Base-by-base conservation (phyloP, 306 rosid genomes). In the Cucurbita ficifolia region DNA sequence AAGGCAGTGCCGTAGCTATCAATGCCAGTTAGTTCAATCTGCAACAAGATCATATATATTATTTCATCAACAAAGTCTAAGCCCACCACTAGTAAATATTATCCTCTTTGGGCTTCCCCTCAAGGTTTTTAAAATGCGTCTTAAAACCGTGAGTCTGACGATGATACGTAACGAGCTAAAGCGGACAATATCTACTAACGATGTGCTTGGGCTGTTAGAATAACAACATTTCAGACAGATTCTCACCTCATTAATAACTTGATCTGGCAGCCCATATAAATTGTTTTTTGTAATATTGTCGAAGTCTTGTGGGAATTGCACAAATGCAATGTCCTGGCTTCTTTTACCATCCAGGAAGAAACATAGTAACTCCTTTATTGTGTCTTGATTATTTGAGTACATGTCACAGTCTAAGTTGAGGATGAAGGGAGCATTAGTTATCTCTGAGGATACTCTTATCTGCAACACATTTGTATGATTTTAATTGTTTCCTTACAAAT, bases 371-470 rank as follows among this genome's bases (percentile, higher is more conserved):
- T 88, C 89, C 72, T 17, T 76, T 43, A 87, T 74, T 52, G 75
- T 74, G 29, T 86, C 86, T 24, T 88, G 80, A 24, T 77, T 75
- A 67, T 84, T 91, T 59, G 86, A 65, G 58, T 83, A 76, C 97
- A 89, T 91, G 72, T 87, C 97, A 58, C 96, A 86, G 65, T 91
- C 96, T 78, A 91, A 43, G 76, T 73, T 89, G 50, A 89, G 91
- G 24, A 91, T 84, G 73, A 91, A 79, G 0, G 91, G 85, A 5
- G 83, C 91, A 54, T 87, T 84, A 81, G 85, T 87, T 76, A 91
- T 88, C 83, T 83, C 69, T 1, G 96, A 81, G 6, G 97, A 88
- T 43, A 91, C 88, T 58, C 89, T 83, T 75, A 88, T 70, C 97
- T 91, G 82, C 73, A 75, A 65, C 72, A 65, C 18, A 65, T 38